phyloP scores from a whole-genome alignment of 345 rosid species.

The Mallotus nudiflorus region DNA sequence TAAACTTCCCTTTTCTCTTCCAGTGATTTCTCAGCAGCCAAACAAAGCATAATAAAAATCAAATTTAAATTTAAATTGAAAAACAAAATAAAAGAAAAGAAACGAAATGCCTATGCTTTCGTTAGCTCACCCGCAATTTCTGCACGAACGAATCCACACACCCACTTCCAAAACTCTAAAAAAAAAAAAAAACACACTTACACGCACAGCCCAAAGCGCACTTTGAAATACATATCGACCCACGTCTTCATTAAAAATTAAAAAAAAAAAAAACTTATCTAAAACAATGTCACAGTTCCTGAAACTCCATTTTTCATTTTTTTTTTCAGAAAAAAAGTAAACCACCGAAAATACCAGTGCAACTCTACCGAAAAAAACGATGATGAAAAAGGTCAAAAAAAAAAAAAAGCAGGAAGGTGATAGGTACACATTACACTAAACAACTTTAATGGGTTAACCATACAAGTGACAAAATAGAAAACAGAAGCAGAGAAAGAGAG shows the following conservation, averaged over 20 bases:
- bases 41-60: not conserved
- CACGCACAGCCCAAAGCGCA: no score
- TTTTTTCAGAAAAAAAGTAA: not conserved
- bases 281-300: constrained; percentile 5
- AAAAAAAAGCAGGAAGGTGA: not conserved
- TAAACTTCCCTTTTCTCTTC: not conserved
- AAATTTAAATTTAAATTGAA: constrained; percentile 7
- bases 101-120: not conserved
- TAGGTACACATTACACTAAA: no score
- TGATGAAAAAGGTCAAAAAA: not conserved
- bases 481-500: not conserved
- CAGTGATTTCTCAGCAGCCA: not conserved
- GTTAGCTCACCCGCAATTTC: not conserved
- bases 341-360: not conserved
- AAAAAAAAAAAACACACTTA: not conserved
- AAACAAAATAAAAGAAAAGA: not conserved
- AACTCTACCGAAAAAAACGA: not conserved
- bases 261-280: no score
- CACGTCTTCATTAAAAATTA: no score
- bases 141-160: not conserved
- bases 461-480: not conserved
- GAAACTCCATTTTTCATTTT: not conserved
- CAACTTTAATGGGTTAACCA: not conserved
- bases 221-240: no score
- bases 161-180: not conserved